Evolutionary conservation across 2,329 filamentous ascomycete genomes (phyloP), one percentile per base, ranked within the genome.

Genomic region (Pyricularia grisea): DNA sequence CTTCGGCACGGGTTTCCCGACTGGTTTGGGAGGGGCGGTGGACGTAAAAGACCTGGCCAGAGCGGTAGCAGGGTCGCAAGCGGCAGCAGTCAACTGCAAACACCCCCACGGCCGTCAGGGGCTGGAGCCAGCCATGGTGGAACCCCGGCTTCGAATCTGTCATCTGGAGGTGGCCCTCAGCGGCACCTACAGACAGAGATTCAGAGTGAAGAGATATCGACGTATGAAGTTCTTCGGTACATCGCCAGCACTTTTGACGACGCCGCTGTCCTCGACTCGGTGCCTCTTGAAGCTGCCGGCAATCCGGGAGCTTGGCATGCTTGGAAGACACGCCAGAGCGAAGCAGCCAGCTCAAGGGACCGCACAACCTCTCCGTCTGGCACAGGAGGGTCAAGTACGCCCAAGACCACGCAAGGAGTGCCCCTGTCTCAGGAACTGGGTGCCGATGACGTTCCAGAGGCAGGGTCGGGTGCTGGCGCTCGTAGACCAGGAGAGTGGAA

Each of bases 301-400:
- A 97, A 98, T 74, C 89, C 92, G 2, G 92, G 93, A 7, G 95
- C 94, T 27, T 98, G 93, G 91, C 92, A 97, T 80, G 94, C 94
- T 4, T 98, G 94, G 94, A 86, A 88, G 74, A 87, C 91, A 7
- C 86, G 94, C 77, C 87, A 89, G 69, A 77, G 58, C 23, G 23
- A 61, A 17, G 74, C 74, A 85, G 78, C 50, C 68, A 12, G 17
- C 69, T 42, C 25, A n/a, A 50, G 23, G 17, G 50, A 36, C 17
- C 30, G 30, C 4, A 50, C 66, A 12, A 63, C 64, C 12, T 55
- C 63, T 30, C 67, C 55, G 20, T 12, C 66, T 9, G 42, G 33
- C 25, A 12, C 66, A 17, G 66, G 55, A 11, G 28, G 27, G 11
- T n/a, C 50, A 17, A 68, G 25, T 31, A n/a, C 42, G 23, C 25